Evolutionary conservation across 805 yeast species (phyloP).

Genomic region (Yamadazyma laniorum): DNA sequence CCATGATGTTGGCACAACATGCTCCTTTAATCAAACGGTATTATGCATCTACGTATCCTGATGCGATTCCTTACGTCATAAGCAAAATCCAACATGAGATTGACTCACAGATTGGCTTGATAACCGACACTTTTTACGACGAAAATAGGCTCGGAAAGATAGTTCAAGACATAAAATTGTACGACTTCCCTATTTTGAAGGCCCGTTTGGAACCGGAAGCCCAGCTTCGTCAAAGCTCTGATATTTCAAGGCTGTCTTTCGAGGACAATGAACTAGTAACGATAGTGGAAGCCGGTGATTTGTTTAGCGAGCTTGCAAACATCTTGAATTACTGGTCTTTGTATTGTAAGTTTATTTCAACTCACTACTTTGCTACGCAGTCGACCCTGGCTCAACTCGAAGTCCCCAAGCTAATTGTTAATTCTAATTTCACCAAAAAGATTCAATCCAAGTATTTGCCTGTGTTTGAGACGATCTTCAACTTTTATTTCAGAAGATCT

Average conservation of each 20-base stretch:
- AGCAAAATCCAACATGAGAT: conserved; percentile 79
- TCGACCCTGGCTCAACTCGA: conserved; percentile 30
- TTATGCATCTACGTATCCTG: conserved; percentile 53
- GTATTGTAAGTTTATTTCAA: conserved; percentile 69
- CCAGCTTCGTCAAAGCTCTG: conserved; percentile 1
- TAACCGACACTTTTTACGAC: conserved; percentile 83
- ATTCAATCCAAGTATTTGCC: conserved; percentile 53
- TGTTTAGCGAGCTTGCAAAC: conserved; percentile 67
- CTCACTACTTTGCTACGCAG: conserved; percentile 48
- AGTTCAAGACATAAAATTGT: conserved; percentile 53
- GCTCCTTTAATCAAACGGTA: conserved; percentile 70
- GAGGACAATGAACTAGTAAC: conserved; percentile 41
- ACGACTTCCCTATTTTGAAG: conserved; percentile 35
- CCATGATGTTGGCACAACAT: conserved; percentile 83
- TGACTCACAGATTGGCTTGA: conserved; percentile 88
- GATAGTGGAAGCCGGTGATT: conserved; percentile 63
- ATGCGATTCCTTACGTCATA: conserved; percentile 64
- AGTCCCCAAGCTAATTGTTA: conserved; percentile 52
- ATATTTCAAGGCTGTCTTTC: conserved; percentile 14
- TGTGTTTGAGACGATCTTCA: conserved; percentile 60
- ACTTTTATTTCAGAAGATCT: conserved; percentile 72
- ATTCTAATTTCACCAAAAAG: conserved; percentile 57
- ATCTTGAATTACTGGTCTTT: conserved; percentile 85
- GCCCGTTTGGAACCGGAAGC: conserved; percentile 13
- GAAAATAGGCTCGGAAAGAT: conserved; percentile 56